A percentile compares a stretch with the other conserved stretches of the same genome.
phyloP scores from a whole-genome alignment of 192 early-diverging fungal genomes.

The Linnemannia elongata region DNA sequence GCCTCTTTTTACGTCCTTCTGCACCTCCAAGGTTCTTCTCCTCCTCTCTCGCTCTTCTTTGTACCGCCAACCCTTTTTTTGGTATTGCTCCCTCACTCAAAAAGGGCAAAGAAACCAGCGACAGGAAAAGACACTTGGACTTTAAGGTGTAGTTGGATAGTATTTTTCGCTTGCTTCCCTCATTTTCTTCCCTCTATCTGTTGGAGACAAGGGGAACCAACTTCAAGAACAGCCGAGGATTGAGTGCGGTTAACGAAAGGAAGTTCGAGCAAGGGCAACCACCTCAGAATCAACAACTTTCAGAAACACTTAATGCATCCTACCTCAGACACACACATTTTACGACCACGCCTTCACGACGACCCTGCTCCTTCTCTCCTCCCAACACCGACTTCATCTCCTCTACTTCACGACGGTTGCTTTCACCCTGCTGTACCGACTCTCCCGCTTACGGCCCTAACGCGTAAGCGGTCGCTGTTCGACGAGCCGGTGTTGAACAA shows the following conservation, averaged over 20 bases:
- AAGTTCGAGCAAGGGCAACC: not conserved
- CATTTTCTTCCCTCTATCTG: not conserved
- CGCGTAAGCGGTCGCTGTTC: not conserved
- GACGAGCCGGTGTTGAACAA: constrained; percentile 8
- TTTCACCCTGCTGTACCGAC: not conserved
- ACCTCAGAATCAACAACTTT: not conserved
- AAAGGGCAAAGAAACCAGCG: not conserved
- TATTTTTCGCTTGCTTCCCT: not conserved
- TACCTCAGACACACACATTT: not conserved
- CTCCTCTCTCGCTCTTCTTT: constrained; percentile 4
- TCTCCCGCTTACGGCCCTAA: not conserved
- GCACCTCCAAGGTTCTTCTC: not conserved
- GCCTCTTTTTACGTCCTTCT: not conserved
- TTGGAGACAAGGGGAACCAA: not conserved
- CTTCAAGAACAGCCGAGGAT: not conserved
- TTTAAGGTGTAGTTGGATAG: not conserved
- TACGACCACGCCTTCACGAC: not conserved
- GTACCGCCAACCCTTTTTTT: not conserved
- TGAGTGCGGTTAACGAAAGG: not conserved
- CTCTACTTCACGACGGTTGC: not conserved
- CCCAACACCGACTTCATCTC: not conserved
- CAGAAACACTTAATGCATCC: not conserved
- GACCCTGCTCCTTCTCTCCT: not conserved
- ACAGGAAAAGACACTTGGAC: not conserved
- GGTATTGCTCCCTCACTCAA: not conserved